A percentile compares a stretch with the other conserved stretches of the same genome.
These are phyloP conservation scores for Teratosphaeria gauchensis DNA, from an alignment of 2,329 filamentous ascomycete species.

Conservation along the genomic window DNA sequence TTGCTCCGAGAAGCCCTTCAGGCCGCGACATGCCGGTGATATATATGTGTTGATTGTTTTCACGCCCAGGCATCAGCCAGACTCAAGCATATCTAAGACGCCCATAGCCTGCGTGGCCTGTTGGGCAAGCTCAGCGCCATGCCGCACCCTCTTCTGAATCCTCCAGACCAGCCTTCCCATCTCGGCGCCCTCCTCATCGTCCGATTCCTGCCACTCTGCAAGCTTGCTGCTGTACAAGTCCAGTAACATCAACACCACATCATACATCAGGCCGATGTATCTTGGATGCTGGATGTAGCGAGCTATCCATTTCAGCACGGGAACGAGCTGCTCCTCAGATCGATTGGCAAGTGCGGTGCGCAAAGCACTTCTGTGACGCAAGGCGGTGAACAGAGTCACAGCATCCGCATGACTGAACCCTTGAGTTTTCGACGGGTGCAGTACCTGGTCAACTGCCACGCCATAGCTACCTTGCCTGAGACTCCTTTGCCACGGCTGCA, in stretches of 20 bases:
- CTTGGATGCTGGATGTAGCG: conserved; percentile 74
- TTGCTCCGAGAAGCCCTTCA: background rate
- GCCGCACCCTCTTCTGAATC: conserved; percentile 60
- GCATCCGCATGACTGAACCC: conserved; percentile 28
- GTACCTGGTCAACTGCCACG: conserved; percentile 67
- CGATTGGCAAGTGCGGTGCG: conserved; percentile 69
- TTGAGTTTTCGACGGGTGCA: conserved; percentile 31
- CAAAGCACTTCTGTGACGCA: conserved; percentile 80
- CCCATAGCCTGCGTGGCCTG: conserved; percentile 71
- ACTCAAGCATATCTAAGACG: conserved; percentile 74
- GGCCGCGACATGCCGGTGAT: background rate
- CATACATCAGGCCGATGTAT: conserved; percentile 70
- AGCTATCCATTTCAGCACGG: conserved; percentile 73
- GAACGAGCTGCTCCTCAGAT: conserved; percentile 71
- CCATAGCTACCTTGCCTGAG: conserved; percentile 70
- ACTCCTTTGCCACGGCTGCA: conserved; percentile 69
- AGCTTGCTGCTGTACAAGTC: conserved; percentile 81
- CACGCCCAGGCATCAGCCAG: conserved; percentile 28
- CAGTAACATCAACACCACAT: conserved; percentile 70
- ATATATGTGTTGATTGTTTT: background rate
- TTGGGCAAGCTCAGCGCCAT: conserved; percentile 75
- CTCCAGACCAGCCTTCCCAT: conserved; percentile 62
- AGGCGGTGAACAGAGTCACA: conserved; percentile 70
- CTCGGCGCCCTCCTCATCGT: conserved; percentile 29
- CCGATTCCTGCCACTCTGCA: conserved; percentile 34